Conservation (phyloP, 768 basidiomycete species). For the Auricularia auricula-judae region DNA sequence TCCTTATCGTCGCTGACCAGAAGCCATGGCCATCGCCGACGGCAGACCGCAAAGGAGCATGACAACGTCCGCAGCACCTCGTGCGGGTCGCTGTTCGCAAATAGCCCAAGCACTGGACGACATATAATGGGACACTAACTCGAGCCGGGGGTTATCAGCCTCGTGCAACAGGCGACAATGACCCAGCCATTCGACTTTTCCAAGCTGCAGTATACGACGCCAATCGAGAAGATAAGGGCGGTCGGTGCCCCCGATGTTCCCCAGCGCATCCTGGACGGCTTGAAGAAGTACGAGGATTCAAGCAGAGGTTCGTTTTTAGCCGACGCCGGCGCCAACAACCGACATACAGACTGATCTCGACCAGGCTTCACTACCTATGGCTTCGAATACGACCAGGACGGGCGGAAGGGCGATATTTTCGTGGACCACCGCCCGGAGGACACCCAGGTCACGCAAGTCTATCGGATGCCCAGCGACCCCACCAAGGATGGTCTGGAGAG, state of each 20-base stretch:
- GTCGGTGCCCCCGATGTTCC: conserved; percentile 24
- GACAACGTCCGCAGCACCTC: neutral
- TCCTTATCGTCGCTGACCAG: too few relatives aligned
- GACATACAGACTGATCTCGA: neutral
- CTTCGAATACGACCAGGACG: conserved; percentile 16
- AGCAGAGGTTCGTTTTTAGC: conserved; percentile 17
- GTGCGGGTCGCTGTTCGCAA: neutral
- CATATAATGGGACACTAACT: neutral
- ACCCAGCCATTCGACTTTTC: neutral
- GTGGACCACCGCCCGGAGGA: conserved; percentile 29
- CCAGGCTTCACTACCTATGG: conserved; percentile 19
- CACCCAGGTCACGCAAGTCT: conserved; percentile 28
- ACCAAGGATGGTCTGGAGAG: conserved; percentile 18
- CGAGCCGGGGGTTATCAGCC: neutral
- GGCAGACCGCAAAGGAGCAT: neutral
- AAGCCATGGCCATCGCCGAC: too few relatives aligned
- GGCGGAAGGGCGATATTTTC: conserved; percentile 17
- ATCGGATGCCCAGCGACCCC: conserved; percentile 21
- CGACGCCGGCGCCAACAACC: neutral
- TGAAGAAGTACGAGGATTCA: conserved; percentile 30
- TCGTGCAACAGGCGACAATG: neutral
- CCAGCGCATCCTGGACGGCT: conserved; percentile 21
- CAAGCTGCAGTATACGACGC: neutral
- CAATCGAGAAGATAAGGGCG: conserved; percentile 24
- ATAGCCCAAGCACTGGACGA: neutral